Evolutionary conservation across 805 yeast species (phyloP), one percentile per base, ranked within the genome.

Genomic region (Zygoascus tannicola): DNA sequence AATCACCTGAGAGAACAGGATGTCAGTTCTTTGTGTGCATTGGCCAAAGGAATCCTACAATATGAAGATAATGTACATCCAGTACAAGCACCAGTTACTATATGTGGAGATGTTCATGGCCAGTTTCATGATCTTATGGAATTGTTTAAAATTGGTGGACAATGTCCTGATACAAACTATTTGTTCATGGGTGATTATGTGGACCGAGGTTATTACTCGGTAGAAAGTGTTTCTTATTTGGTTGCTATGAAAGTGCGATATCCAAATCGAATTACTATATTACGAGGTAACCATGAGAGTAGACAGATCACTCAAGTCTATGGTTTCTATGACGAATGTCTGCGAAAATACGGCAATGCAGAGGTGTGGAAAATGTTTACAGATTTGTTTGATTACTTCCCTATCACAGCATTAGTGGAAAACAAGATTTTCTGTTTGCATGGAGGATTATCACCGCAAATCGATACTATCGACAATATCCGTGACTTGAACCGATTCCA

Each of bases 391-490:
- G 97, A 88, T 67, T 87, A 81, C 63, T 85, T 88, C 77, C 96
- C 97, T 52, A 85, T 88, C 60, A 87, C 96, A 33, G 97, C 97
- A 15, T 73, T 88, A 53, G 96, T 88, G 33, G 96, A 87, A 63
- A 85, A 85, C 66, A 84, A 86, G 62, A 81, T 88, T 41, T 87
- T 88, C 67, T 88, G 97, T 69, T 71, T 88, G 49, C 97, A 88
- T 65, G 97, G 97, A 56, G 97, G 97, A n/a, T 73, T 88, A 54
- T 85, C 95, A 38, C 97, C 97, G 60, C 85, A 85, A 92, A 85
- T 88, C 64, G 95, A 86, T 66, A 82, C 95, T 39, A 81, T 88
- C 55, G 96, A 88, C 66, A 94, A 87, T 68, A 94, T 88, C 36
- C 76, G 96, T 64, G 95, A 84, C 60, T 74, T 88, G 54, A 85